A percentile compares a stretch with the other conserved stretches of the same genome.
These are phyloP conservation scores for Epithemia pelagica DNA, from an alignment of 108 stramenopile genomes.

Conservation along the genomic window DNA sequence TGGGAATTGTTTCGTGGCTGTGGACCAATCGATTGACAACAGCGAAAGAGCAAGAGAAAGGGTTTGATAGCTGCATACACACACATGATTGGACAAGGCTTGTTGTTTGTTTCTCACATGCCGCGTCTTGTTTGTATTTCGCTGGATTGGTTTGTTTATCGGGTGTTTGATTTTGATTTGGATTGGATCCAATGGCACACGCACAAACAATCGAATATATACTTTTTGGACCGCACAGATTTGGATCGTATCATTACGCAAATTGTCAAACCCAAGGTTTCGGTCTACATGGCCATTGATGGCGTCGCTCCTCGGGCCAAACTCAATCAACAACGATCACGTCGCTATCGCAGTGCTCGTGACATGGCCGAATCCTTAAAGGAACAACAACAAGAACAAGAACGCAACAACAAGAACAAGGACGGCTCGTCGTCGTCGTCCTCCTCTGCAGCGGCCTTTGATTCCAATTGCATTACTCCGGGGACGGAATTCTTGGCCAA, in stretches of 20 bases:
- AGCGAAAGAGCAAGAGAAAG: no score
- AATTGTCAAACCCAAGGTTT: constrained; percentile 91
- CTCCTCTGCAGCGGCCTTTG: constrained; percentile 82
- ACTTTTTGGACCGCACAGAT: no score
- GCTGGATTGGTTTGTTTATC: no score
- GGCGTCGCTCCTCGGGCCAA: constrained; percentile 99
- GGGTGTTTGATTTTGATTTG: no score
- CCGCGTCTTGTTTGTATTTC: background rate
- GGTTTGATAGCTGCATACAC: no score
- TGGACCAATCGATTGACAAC: no score
- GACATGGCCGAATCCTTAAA: constrained; percentile 87
- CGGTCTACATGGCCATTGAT: constrained; percentile 95
- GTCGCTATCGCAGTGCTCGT: constrained; percentile 91
- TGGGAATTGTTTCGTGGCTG: no score
- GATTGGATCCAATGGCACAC: no score
- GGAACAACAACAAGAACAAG: constrained; percentile 31
- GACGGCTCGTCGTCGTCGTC: no score
- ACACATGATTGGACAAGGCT: no score
- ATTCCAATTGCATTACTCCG: constrained; percentile 99
- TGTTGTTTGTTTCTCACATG: no score
- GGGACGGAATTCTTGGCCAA: constrained; percentile 96
- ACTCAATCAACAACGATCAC: constrained; percentile 97
- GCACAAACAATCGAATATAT: no score
- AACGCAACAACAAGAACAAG: constrained; percentile 5
- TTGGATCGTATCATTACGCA: constrained; percentile 93